These are phyloP conservation scores for Simplicillium aogashimaense DNA, from an alignment of 2,329 filamentous ascomycete genomes.

Conservation along the genomic window DNA sequence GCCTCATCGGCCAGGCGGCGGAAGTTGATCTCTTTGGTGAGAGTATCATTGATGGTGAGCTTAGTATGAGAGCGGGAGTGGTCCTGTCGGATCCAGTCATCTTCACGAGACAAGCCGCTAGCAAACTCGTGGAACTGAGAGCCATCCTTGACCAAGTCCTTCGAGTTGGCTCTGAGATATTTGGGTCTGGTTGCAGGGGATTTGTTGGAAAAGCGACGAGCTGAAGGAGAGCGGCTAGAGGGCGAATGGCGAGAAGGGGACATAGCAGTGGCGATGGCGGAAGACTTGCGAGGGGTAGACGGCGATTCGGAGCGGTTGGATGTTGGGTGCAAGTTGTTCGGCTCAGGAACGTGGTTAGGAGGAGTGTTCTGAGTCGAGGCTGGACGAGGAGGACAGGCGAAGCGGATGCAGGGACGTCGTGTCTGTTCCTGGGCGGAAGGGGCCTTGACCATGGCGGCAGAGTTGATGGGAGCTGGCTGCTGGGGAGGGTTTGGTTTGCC, in stretches of 20 bases:
- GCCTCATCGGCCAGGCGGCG: slow-evolving; percentile 79
- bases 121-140: slow-evolving; percentile 85
- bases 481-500: slow-evolving; percentile 45
- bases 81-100: slow-evolving; percentile 80
- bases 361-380: slow-evolving; percentile 28
- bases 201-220: slow-evolving; percentile 12
- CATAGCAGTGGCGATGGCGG: slow-evolving; percentile 11
- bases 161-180: slow-evolving; percentile 40
- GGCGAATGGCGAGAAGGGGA: slow-evolving; percentile 13
- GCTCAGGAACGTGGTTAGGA: slow-evolving; percentile 14
- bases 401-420: slow-evolving; percentile 60
- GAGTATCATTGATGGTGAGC: slow-evolving; percentile 80
- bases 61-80: slow-evolving; percentile 53
- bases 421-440: slow-evolving; percentile 26
- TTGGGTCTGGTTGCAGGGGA: slow-evolving; percentile 22
- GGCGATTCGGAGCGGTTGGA: slow-evolving; percentile 15
- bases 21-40: slow-evolving; percentile 83
- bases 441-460: slow-evolving; percentile 21
- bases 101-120: slow-evolving; percentile 68
- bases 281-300: slow-evolving; percentile 20
- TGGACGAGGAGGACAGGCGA: slow-evolving; percentile 56
- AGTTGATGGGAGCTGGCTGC: slow-evolving; percentile 18
- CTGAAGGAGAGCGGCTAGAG: neutral
- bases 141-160: slow-evolving; percentile 42
- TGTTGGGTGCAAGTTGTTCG: slow-evolving; percentile 4